These are phyloP conservation scores for Fusarium sp. DNA, from an alignment of 2,329 filamentous ascomycete genomes.

Conservation along the genomic window DNA sequence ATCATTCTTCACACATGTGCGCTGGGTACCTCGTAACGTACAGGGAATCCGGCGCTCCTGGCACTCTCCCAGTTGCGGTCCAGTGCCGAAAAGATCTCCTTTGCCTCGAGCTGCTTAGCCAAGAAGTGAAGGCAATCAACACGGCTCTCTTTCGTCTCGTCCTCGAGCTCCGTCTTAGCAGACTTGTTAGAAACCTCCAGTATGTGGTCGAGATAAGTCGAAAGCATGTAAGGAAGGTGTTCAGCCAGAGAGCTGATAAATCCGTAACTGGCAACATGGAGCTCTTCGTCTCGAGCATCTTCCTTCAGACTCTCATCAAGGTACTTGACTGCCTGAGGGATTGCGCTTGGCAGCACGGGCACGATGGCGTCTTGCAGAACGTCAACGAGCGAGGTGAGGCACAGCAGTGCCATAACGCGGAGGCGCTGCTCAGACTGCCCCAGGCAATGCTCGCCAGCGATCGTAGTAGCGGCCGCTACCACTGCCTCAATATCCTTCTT, in stretches of 20 bases:
- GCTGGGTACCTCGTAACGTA: slow-evolving; percentile 54
- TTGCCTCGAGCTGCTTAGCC: slow-evolving; percentile 79
- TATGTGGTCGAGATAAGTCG: slow-evolving; percentile 76
- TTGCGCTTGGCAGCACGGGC: slow-evolving; percentile 78
- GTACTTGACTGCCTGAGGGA: slow-evolving; percentile 76
- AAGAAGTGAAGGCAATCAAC: slow-evolving; percentile 75
- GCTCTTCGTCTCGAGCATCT: slow-evolving; percentile 63
- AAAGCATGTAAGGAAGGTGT: slow-evolving; percentile 89
- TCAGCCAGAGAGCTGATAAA: slow-evolving; percentile 83
- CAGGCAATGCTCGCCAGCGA: slow-evolving; percentile 80
- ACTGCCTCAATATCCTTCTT: slow-evolving; percentile 87
- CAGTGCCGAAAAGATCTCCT: slow-evolving; percentile 77
- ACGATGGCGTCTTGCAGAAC: slow-evolving; percentile 88
- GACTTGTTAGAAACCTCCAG: slow-evolving; percentile 77
- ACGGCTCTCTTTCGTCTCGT: slow-evolving; percentile 71
- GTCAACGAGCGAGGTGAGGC: slow-evolving; percentile 87
- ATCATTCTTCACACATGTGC: background rate
- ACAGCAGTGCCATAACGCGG: slow-evolving; percentile 84
- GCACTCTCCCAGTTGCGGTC: slow-evolving; percentile 76
- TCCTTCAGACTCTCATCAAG: slow-evolving; percentile 69
- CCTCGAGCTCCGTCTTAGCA: slow-evolving; percentile 67
- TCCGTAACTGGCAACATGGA: slow-evolving; percentile 85
- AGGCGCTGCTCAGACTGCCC: slow-evolving; percentile 77
- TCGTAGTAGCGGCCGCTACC: slow-evolving; percentile 75
- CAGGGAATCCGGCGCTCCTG: slow-evolving; percentile 67